Evolutionary conservation across 306 rosid genomes (phyloP).

Genomic region (Dryas octopetala): DNA sequence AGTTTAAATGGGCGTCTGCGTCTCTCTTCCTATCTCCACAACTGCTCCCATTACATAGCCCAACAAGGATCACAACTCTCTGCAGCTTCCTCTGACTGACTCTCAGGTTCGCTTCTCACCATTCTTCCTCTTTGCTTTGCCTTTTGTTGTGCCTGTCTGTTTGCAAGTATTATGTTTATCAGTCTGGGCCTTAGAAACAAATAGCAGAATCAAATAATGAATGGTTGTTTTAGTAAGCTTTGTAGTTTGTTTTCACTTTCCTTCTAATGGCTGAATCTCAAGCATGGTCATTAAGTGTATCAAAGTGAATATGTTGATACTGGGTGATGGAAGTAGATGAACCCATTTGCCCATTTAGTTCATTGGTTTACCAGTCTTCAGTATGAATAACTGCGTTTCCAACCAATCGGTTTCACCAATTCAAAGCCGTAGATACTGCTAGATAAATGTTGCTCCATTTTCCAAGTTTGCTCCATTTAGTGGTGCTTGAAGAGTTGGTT

Average conservation of each 20-base stretch:
- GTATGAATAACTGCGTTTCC: not conserved
- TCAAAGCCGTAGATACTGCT: no score
- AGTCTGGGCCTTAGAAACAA: not conserved
- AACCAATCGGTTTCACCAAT: no score
- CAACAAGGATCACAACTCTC: conserved; percentile 6
- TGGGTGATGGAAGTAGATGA: not conserved
- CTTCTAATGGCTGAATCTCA: not conserved
- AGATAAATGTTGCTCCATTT: no score
- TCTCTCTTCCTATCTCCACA: not conserved
- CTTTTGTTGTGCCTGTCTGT: not conserved
- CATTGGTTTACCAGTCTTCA: not conserved
- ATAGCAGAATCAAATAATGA: not conserved
- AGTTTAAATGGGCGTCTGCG: not conserved
- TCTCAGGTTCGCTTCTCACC: conserved; percentile 15
- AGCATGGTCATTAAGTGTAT: not conserved
- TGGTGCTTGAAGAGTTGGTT: no score
- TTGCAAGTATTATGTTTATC: not conserved
- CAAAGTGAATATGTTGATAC: not conserved
- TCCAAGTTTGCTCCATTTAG: no score
- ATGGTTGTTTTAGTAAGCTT: not conserved
- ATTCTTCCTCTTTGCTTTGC: not conserved
- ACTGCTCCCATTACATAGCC: not conserved
- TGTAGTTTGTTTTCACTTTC: not conserved
- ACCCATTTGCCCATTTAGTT: not conserved
- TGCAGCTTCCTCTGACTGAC: conserved; percentile 5